Percentiles rank a stretch among this genome's conserved stretches.
Conservation (phyloP, 164 flowering plant species). For the Magnolia changhungtana region DNA sequence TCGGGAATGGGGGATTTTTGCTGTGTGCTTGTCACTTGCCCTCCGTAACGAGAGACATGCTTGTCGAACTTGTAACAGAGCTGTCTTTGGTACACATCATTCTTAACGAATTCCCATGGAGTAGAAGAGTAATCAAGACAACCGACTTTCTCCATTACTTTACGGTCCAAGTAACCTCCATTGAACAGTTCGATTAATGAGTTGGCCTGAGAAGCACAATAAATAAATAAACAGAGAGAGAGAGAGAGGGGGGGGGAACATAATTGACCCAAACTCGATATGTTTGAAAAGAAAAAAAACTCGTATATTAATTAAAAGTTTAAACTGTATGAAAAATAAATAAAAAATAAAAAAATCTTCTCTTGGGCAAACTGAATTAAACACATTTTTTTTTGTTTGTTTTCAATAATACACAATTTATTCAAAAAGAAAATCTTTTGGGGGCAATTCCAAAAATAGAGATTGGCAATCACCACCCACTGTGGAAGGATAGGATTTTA, state of each 20-base stretch:
- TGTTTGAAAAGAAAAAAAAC: too few species aligned
- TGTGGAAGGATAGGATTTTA: too few species aligned
- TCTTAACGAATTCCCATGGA: conserved; percentile 80
- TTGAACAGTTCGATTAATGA: conserved; percentile 64
- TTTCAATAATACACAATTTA: too few species aligned
- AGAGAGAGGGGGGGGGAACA: background rate
- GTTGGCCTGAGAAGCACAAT: conserved; percentile 35
- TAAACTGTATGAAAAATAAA: too few species aligned
- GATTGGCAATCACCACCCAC: too few species aligned
- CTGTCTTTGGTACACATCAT: conserved; percentile 72
- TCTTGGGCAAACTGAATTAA: too few species aligned
- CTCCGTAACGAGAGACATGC: conserved; percentile 67
- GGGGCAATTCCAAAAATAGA: too few species aligned
- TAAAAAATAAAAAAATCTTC: too few species aligned
- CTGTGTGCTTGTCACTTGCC: conserved; percentile 84
- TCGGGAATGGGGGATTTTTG: conserved; percentile 62
- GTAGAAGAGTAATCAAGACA: conserved; percentile 68
- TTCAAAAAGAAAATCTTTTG: too few species aligned
- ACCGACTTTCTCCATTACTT: conserved; percentile 77
- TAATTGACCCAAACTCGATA: too few species aligned
- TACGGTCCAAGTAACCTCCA: conserved; percentile 73
- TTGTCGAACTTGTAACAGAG: conserved; percentile 64
- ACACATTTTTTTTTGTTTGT: too few species aligned
- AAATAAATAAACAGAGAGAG: background rate
- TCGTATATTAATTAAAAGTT: too few species aligned